phyloP scores from a whole-genome alignment of 2,329 filamentous ascomycete species.

The Pseudogymnoascus sp. region DNA sequence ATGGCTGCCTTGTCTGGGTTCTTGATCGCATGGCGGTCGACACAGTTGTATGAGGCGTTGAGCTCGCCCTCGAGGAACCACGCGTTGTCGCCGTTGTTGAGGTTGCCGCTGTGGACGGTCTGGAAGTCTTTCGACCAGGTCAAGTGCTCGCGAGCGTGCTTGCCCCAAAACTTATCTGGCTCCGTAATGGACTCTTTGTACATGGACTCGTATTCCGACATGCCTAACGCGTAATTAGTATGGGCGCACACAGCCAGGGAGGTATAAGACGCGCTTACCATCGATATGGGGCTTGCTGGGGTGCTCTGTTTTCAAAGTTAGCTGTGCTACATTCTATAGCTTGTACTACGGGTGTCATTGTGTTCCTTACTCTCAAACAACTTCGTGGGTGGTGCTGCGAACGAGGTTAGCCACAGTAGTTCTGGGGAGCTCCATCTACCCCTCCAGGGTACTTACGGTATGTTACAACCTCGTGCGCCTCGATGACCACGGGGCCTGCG shows the following conservation, averaged over 20 bases:
- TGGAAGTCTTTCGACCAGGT: conserved; percentile 88
- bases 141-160: conserved; percentile 77
- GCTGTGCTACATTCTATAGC: neutral
- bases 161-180: conserved; percentile 84
- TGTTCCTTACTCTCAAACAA: conserved; percentile 56
- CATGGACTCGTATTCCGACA: conserved; percentile 59
- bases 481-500: conserved; percentile 55
- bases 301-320: conserved; percentile 43
- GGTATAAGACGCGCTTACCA: conserved; percentile 37
- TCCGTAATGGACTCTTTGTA: conserved; percentile 83
- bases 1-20: conserved; percentile 90
- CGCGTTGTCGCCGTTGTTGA: conserved; percentile 72
- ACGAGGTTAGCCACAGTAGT: conserved; percentile 17
- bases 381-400: conserved; percentile 53
- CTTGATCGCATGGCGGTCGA: conserved; percentile 93
- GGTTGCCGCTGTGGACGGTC: conserved; percentile 72
- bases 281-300: conserved; percentile 60
- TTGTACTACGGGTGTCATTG: neutral
- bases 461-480: conserved; percentile 71
- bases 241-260: neutral
- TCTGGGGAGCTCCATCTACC: conserved; percentile 17
- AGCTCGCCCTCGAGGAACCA: conserved; percentile 94
- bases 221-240: conserved; percentile 33
- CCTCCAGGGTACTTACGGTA: conserved; percentile 46
- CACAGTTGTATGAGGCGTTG: conserved; percentile 95